A percentile compares a stretch with the other conserved stretches of the same genome.
Evolutionary conservation across 306 rosid genomes (phyloP).

Genomic region (Neltuma alba): DNA sequence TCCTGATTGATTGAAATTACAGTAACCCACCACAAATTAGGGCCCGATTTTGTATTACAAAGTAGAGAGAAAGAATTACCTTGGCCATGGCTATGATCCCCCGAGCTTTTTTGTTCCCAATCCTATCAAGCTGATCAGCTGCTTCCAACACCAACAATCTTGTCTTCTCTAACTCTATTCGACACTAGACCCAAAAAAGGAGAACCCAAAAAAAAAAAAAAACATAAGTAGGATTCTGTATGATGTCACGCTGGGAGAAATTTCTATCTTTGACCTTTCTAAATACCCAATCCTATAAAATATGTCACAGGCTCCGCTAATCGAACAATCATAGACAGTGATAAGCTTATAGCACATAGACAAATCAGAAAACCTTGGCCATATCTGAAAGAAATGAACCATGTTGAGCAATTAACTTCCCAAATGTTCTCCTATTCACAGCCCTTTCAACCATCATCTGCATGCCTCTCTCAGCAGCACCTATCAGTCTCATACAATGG

Average conservation of each 20-base stretch:
- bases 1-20: conserved; percentile 18
- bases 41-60: not conserved
- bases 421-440: conserved; percentile 76
- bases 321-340: not conserved
- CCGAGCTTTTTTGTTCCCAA: conserved; percentile 84
- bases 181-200: conserved; percentile 57
- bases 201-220: not conserved
- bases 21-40: not conserved
- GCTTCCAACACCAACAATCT: conserved; percentile 94
- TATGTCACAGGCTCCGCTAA: not conserved
- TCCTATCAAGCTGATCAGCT: conserved; percentile 88
- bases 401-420: conserved; percentile 90
- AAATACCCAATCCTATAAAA: not conserved
- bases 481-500: conserved; percentile 97
- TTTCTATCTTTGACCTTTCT: conserved; percentile 15
- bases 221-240: conserved; percentile 2
- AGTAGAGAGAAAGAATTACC: conserved; percentile 46
- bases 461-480: conserved; percentile 96
- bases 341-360: not conserved
- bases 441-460: conserved; percentile 83
- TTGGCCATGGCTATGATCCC: conserved; percentile 96
- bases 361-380: conserved; percentile 66
- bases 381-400: conserved; percentile 87
- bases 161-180: conserved; percentile 79
- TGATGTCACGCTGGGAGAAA: not conserved